Evolutionary conservation across 108 stramenopile genomes (phyloP).

Genomic region (Cyclotella baltica): DNA sequence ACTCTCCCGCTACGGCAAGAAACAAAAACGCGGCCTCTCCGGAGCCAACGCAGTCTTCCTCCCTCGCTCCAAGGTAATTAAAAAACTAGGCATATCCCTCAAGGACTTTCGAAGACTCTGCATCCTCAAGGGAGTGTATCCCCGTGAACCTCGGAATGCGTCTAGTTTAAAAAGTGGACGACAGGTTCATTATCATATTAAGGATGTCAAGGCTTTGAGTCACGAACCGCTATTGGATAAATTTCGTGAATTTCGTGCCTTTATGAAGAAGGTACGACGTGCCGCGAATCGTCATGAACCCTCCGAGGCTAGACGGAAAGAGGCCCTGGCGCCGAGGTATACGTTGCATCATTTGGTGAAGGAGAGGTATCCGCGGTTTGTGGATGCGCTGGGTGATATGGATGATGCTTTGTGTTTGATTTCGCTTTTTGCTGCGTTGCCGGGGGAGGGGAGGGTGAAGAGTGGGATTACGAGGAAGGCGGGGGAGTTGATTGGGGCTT

Average conservation of each 20-base stretch:
- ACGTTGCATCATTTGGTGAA: conserved; percentile 96
- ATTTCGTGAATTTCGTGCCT: conserved; percentile 95
- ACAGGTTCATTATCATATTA: conserved; percentile 97
- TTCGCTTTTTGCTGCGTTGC: conserved; percentile 95
- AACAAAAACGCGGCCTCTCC: conserved; percentile 88
- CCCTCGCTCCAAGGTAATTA: conserved; percentile 89
- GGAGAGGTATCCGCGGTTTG: conserved; percentile 98
- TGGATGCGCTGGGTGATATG: conserved; percentile 94
- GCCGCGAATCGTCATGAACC: conserved; percentile 88
- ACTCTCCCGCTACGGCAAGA: conserved; percentile 97
- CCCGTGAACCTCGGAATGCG: conserved; percentile 91
- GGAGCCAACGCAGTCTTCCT: conserved; percentile 97
- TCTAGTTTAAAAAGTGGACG: conserved; percentile 92
- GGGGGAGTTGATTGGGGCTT: conserved; percentile 84
- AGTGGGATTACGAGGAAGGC: conserved; percentile 85
- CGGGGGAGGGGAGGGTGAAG: conserved; percentile 75
- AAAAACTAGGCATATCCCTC: conserved; percentile 93
- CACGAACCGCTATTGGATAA: conserved; percentile 98
- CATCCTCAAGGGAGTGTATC: conserved; percentile 99
- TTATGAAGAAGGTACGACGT: conserved; percentile 90
- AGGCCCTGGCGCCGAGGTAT: conserved; percentile 87
- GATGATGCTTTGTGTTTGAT: conserved; percentile 97
- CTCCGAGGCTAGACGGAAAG: conserved; percentile 86
- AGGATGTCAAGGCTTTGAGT: conserved; percentile 94
- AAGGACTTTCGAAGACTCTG: conserved; percentile 99